These are phyloP conservation scores for Jamesozyma hellenica DNA, from an alignment of 805 yeast species.

Conservation along the genomic window DNA sequence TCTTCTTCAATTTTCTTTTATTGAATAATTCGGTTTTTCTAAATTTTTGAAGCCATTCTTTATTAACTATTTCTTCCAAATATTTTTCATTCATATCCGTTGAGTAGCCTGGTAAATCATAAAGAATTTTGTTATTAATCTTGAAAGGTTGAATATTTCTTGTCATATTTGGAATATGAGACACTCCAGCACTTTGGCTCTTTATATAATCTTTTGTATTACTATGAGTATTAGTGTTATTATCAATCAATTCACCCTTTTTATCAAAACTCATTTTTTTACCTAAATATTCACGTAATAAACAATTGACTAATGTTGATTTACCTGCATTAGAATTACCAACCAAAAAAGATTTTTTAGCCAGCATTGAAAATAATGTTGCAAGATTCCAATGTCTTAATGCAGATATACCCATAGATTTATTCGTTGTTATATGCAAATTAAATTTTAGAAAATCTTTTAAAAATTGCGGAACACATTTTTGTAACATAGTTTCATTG, in stretches of 20 bases:
- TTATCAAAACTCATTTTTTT: slow-evolving; percentile 8
- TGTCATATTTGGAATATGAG: slow-evolving; percentile 62
- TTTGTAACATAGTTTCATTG: slow-evolving; percentile 13
- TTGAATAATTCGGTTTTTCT: slow-evolving; percentile 28
- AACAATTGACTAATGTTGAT: slow-evolving; percentile 45
- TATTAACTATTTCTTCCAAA: slow-evolving; percentile 23
- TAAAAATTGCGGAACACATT: slow-evolving; percentile 26
- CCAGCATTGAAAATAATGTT: slow-evolving; percentile 14
- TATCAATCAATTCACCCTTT: slow-evolving; percentile 5
- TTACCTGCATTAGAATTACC: slow-evolving; percentile 69
- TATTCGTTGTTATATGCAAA: slow-evolving; percentile 21
- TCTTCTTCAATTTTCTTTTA: slow-evolving; percentile 23
- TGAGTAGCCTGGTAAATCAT: slow-evolving; percentile 35
- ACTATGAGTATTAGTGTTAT: slow-evolving; percentile 1
- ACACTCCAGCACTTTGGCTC: slow-evolving; percentile 28
- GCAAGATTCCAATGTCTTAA: slow-evolving; percentile 23
- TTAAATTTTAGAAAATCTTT: slow-evolving; percentile 24
- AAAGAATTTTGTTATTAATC: slow-evolving; percentile 24
- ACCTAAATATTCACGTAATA: slow-evolving; percentile 29
- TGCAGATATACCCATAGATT: slow-evolving; percentile 20
- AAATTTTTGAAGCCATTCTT: slow-evolving; percentile 22
- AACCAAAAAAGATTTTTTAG: slow-evolving; percentile 37
- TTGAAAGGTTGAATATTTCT: slow-evolving; percentile 38
- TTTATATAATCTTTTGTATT: slow-evolving; percentile 6
- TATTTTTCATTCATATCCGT: slow-evolving; percentile 13